phyloP scores from a whole-genome alignment of 164 flowering plant species.

The Nymphaea colorata region DNA sequence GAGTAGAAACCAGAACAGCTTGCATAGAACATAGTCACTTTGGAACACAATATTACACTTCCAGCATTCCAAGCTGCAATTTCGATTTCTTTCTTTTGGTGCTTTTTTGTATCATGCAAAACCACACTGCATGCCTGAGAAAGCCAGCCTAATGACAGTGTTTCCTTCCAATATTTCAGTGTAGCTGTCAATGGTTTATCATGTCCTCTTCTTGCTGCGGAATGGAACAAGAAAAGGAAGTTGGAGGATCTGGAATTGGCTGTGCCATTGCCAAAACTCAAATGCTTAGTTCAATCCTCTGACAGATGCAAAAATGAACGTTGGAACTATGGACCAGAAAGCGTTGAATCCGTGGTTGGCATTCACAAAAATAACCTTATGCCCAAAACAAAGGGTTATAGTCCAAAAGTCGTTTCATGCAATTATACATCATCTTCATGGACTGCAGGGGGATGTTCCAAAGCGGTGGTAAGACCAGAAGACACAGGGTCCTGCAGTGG shows the following conservation, averaged over 20 bases:
- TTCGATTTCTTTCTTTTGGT: too few relatives aligned
- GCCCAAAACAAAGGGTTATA: background rate
- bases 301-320: slow-evolving; percentile 6
- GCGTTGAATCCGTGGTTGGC: background rate
- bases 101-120: too few relatives aligned
- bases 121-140: too few relatives aligned
- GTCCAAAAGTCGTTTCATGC: background rate
- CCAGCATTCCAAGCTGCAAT: too few relatives aligned
- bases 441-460: background rate
- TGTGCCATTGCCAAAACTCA: slow-evolving; percentile 46
- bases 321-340: background rate
- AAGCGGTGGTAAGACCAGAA: slow-evolving; percentile 5
- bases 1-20: too few relatives aligned
- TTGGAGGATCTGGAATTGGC: slow-evolving; percentile 30
- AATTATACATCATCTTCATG: background rate
- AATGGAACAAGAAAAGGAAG: slow-evolving; percentile 54
- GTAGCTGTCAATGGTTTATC: background rate
- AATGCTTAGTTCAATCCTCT: slow-evolving; percentile 15
- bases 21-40: too few relatives aligned
- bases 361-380: background rate
- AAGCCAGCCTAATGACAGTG: background rate
- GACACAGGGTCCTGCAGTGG: slow-evolving; percentile 27
- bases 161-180: background rate
- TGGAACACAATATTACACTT: too few relatives aligned
- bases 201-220: background rate